Evolutionary conservation across 768 basidiomycete genomes (phyloP), one percentile per base, ranked within the genome.

Genomic region (Pisolithus microcarpus): DNA sequence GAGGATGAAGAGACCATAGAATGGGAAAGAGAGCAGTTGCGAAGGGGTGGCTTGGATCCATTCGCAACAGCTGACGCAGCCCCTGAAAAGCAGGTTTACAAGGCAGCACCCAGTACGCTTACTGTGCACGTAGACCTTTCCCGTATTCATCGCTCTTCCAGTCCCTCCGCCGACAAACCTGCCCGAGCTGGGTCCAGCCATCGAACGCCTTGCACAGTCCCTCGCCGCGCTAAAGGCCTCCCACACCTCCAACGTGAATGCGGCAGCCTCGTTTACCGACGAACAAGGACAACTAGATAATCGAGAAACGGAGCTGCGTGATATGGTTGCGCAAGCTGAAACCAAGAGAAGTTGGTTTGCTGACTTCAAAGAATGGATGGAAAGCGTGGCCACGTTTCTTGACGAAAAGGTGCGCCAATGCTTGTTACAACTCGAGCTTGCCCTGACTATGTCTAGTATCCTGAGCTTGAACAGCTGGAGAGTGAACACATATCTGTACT

Each of bases 11-110:
- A 92, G 62, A 80, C 85, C 0, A 72, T 76, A 8, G 86, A 91
- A 66, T 93, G 91, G 91, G 89, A 91, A 60, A 78, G 79, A 53
- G 87, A 85, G 50, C 91, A 93, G 58, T 70, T 91, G 24, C 81
- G 87, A 21, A 76, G 91, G 50, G 87, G 85, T 9, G 88, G 84
- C 3, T 77, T 80, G 54, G 65, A 65, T 21, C 63, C 70, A n/a
- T 65, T 74, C 24, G 72, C 74, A 8, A 28, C 58, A 56, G 23
- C 62, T 55, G 60, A 59, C 69, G 39, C 62, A 21, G 55, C 67
- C 7, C 70, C 74, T 46, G 61, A 58, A 21, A 85, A 85, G 55
- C 72, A 75, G 45, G 69, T 75, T 2, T 92, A 93, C 61, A 84
- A 79, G 57, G 74, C 91, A 40, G 75, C 84, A 5, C 79, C 76